A percentile compares a stretch with the other conserved stretches of the same genome.
Evolutionary conservation across 2,329 filamentous ascomycete species (phyloP).

Genomic region (Didymella pomorum): DNA sequence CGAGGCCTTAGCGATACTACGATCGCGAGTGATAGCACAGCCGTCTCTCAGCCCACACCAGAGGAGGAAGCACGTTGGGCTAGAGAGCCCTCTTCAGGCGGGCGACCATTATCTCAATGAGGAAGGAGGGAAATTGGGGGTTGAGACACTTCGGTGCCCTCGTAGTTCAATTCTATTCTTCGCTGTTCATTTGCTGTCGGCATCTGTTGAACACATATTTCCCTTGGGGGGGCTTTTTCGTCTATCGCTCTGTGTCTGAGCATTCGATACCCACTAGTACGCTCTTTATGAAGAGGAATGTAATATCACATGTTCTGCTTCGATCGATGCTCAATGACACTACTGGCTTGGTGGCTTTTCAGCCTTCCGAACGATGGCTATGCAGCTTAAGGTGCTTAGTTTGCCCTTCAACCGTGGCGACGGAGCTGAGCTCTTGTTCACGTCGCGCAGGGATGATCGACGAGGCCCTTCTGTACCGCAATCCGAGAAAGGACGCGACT

Average conservation of each 20-base stretch:
- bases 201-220: slow-evolving; percentile 6
- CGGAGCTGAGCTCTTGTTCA: neutral
- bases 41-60: slow-evolving; percentile 45
- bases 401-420: neutral
- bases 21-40: slow-evolving; percentile 45
- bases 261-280: slow-evolving; percentile 32
- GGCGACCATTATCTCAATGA: slow-evolving; percentile 28
- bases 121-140: neutral
- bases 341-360: neutral
- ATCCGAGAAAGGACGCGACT: neutral
- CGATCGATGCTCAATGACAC: neutral
- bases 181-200: slow-evolving; percentile 3
- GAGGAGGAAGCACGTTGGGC: slow-evolving; percentile 45
- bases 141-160: neutral
- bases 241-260: neutral
- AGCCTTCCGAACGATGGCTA: neutral
- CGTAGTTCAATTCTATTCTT: neutral
- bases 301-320: slow-evolving; percentile 9
- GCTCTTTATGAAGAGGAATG: slow-evolving; percentile 22
- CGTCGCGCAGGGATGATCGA: neutral
- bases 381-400: neutral
- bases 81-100: slow-evolving; percentile 7
- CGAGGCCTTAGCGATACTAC: slow-evolving; percentile 45
- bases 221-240: neutral
- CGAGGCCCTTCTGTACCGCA: neutral